These are phyloP conservation scores for Cutaneotrichosporon spelunceum DNA, from an alignment of 1,284 basidiomycete genomes.

Conservation along the genomic window DNA sequence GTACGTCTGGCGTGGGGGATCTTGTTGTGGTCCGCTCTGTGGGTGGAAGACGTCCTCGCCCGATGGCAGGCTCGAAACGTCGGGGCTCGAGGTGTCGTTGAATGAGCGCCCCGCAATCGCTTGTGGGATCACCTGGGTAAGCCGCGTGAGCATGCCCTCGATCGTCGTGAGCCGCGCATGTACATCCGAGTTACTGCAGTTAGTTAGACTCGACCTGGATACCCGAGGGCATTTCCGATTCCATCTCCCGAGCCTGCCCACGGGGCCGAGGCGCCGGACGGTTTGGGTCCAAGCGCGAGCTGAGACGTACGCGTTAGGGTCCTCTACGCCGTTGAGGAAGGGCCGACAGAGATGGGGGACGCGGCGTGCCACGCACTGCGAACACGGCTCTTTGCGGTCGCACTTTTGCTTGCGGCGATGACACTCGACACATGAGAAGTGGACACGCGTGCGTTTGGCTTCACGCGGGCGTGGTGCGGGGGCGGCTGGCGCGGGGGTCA, in stretches of 20 bases:
- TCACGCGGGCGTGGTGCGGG: conserved; percentile 23
- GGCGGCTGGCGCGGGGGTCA: conserved; percentile 21
- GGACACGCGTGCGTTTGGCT: conserved; percentile 49
- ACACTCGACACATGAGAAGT: conserved; percentile 52
- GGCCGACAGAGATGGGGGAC: conserved; percentile 53
- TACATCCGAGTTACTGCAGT: conserved; percentile 47
- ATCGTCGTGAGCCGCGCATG: conserved; percentile 49
- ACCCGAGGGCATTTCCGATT: not conserved
- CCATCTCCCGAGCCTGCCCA: not conserved
- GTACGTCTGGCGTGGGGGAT: conserved; percentile 31
- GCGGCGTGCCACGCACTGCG: conserved; percentile 51
- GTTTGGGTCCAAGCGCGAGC: not conserved
- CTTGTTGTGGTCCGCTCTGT: conserved; percentile 25
- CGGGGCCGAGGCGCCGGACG: not conserved
- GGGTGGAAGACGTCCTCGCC: conserved; percentile 48
- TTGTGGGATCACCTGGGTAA: conserved; percentile 38
- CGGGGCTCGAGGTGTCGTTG: conserved; percentile 34
- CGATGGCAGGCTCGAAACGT: conserved; percentile 38
- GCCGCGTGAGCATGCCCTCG: conserved; percentile 46
- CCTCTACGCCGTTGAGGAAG: conserved; percentile 53
- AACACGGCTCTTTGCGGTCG: conserved; percentile 51
- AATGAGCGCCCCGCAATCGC: conserved; percentile 3
- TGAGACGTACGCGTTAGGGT: conserved; percentile 46
- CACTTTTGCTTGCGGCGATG: conserved; percentile 52
- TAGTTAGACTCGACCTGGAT: not conserved